Base-by-base conservation (phyloP, 139 green algal genomes). In the Chlamydomonas incerta region DNA sequence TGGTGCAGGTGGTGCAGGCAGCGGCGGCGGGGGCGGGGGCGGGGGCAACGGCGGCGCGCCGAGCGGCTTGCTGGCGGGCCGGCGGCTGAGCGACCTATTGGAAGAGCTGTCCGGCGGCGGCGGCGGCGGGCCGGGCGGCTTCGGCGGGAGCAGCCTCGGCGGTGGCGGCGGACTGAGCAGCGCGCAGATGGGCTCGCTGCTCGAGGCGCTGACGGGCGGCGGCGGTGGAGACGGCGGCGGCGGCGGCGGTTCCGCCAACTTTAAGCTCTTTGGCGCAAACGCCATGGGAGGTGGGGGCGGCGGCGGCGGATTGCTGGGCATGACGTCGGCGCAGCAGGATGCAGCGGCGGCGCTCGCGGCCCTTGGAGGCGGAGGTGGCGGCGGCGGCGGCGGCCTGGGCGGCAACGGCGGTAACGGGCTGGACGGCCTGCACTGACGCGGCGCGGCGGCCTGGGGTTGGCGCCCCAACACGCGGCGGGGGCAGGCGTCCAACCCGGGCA, bases 81-180 rank as follows among this genome's bases (percentile, higher is more conserved):
- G 63, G 3, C 41, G 77, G 41, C 41, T 83, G 13, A 83, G 65
- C 41, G 77, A 83, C 11, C 6, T 83, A 29, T 29, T 83, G 4
- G 77, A 74, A 0, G 63, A 68, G 21, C 62, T 83, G 18, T 52
- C n/a, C 77, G 67, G 33, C 34, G 34, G 33, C 18, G 67, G 33
- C 18, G 67, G 33, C 33, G 28, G 18, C 34, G 33, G 63, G 29
- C n/a, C 26, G 23, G 63, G 63, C 14, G 63, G 63, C 63, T 5
- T 11, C 28, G 62, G 62, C 28, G 28, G 62, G 13, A 50, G 41
- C 6, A 50, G 41, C 8, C 8, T 8, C 5, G 5, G 5, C 6
- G 41, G 41, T 50, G 41, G 6, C 8, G 41, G 41, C 41, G 41
- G 41, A 5, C 41, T 50, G 41, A 50, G 41, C 41, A 65, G 58